phyloP scores from a whole-genome alignment of 2,329 filamentous ascomycete genomes.

The Penicillium sclerotiorum region DNA sequence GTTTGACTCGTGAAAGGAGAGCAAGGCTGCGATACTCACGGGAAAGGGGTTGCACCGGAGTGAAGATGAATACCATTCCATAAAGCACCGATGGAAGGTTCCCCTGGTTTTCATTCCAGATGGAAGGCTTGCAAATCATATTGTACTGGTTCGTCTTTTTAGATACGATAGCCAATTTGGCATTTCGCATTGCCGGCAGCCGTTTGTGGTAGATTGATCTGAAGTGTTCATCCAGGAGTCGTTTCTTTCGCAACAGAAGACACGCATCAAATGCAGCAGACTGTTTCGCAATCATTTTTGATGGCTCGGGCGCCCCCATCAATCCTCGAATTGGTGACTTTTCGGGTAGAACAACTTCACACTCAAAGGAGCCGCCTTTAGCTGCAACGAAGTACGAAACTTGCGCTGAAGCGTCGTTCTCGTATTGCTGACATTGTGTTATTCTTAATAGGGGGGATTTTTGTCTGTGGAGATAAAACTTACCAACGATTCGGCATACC shows the following conservation, averaged over 20 bases:
- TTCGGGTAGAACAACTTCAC: slow-evolving; percentile 78
- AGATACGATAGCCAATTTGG: slow-evolving; percentile 75
- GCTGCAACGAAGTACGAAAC: slow-evolving; percentile 64
- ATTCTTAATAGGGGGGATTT: background rate
- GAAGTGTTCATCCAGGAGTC: slow-evolving; percentile 72
- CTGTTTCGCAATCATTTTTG: slow-evolving; percentile 79
- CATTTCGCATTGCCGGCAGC: slow-evolving; percentile 83
- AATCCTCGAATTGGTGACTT: slow-evolving; percentile 70
- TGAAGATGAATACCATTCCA: slow-evolving; percentile 63
- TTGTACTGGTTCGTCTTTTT: slow-evolving; percentile 74
- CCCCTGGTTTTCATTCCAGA: slow-evolving; percentile 64
- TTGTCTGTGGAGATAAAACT: slow-evolving; percentile 12
- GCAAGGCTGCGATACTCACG: slow-evolving; percentile 66
- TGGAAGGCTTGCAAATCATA: slow-evolving; percentile 75
- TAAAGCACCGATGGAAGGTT: slow-evolving; percentile 58
- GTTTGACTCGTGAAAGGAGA: slow-evolving; percentile 66
- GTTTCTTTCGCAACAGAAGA: slow-evolving; percentile 65
- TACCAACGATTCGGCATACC: slow-evolving; percentile 71
- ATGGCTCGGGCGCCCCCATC: slow-evolving; percentile 64
- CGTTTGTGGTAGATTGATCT: slow-evolving; percentile 72
- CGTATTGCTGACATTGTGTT: slow-evolving; percentile 41
- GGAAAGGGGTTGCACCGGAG: slow-evolving; percentile 58
- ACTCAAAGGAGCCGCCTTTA: slow-evolving; percentile 66
- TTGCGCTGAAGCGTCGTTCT: slow-evolving; percentile 51
- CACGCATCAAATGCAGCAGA: slow-evolving; percentile 88